Percentiles rank a stretch among this genome's conserved stretches.
Evolutionary conservation across 2,329 filamentous ascomycete genomes (phyloP).

Genomic region (Exophiala xenobiotica): DNA sequence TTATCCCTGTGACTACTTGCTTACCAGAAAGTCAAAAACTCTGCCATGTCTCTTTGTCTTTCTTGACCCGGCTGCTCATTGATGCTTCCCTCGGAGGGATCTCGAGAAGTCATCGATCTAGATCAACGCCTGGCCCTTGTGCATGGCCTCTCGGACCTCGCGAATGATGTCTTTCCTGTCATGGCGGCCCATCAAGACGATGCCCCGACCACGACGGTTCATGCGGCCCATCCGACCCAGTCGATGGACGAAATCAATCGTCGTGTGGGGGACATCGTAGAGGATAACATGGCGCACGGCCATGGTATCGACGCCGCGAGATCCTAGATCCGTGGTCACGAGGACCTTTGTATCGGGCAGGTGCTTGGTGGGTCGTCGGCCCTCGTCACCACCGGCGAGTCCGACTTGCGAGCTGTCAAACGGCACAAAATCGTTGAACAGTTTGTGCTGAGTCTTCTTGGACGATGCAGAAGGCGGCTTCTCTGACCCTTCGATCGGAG

Average conservation of each 20-base stretch:
- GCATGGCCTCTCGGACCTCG: constrained; percentile 89
- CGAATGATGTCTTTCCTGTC: constrained; percentile 87
- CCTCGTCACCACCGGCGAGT: constrained; percentile 32
- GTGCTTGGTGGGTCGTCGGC: constrained; percentile 44
- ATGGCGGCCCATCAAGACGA: constrained; percentile 85
- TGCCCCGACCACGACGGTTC: constrained; percentile 82
- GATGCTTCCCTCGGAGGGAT: too few relatives aligned
- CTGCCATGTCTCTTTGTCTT: too few relatives aligned
- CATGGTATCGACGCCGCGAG: constrained; percentile 89
- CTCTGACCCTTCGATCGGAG: constrained; percentile 27
- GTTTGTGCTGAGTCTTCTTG: constrained; percentile 24
- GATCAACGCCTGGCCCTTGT: constrained; percentile 74
- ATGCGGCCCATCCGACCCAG: constrained; percentile 89
- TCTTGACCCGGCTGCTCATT: too few relatives aligned
- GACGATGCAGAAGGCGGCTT: constrained; percentile 18
- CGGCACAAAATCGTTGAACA: constrained; percentile 40
- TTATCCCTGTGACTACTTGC: too few relatives aligned
- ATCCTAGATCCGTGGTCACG: constrained; percentile 90
- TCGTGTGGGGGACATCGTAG: constrained; percentile 96
- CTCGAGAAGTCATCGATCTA: too few relatives aligned
- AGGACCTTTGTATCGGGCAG: constrained; percentile 83
- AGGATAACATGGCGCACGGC: constrained; percentile 88
- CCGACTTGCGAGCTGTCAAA: constrained; percentile 39
- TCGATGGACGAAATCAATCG: constrained; percentile 96
- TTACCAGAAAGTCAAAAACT: too few relatives aligned